Conservation (phyloP, 305 asterid genomes). For the Petunia hybrid region DNA sequence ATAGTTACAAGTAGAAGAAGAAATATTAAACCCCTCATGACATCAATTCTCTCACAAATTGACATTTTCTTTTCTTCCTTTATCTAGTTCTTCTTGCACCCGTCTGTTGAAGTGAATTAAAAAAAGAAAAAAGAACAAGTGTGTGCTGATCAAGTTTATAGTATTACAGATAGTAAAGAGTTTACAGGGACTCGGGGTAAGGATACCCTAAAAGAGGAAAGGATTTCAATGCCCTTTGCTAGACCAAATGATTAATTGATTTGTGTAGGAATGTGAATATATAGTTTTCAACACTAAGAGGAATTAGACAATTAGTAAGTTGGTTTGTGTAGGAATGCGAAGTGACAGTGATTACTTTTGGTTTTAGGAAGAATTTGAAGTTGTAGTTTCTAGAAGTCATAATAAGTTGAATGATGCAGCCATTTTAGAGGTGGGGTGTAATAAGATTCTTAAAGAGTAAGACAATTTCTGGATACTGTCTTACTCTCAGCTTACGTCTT, state of each 20-base stretch:
- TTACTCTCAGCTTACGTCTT: conserved; percentile 4
- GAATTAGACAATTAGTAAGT: not conserved
- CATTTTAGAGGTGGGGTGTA: conserved; percentile 45
- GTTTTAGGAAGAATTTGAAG: conserved; percentile 30
- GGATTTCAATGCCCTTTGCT: no score
- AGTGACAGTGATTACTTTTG: not conserved
- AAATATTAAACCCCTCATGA: not conserved
- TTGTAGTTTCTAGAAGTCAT: conserved; percentile 34
- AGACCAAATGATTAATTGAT: no score
- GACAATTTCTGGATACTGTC: no score
- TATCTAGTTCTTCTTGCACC: no score
- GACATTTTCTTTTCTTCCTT: not conserved
- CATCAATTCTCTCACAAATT: not conserved
- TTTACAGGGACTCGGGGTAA: no score
- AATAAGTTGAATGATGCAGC: conserved; percentile 42
- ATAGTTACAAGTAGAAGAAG: conserved; percentile 34
- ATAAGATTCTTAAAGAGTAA: not conserved
- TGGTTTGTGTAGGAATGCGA: not conserved
- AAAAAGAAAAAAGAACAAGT: not conserved
- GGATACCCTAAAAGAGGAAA: no score
- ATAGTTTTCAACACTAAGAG: not conserved
- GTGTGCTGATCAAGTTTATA: no score
- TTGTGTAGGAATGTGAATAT: no score
- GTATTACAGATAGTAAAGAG: no score
- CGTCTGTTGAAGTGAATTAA: not conserved